Base-by-base conservation (phyloP, 352 stramenopile species). In the Pythium dissimile region DNA sequence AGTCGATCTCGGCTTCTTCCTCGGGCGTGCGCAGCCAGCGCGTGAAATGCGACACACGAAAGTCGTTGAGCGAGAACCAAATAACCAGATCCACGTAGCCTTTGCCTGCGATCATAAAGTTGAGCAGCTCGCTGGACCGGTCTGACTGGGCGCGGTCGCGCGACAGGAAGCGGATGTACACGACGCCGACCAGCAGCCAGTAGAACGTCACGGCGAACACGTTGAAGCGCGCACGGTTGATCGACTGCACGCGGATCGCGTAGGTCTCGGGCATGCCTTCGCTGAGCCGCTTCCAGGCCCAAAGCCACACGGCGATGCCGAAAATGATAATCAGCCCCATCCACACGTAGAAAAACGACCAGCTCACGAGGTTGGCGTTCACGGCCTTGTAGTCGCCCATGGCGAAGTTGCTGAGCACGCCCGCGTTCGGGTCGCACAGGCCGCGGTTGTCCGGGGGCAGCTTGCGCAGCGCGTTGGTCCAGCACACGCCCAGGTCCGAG, bases 211-310 rank as follows among this genome's bases (percentile, higher is more conserved):
- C 81, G n/a, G 84, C 84, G 37, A 93, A 79, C 42, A 94, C 84
- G 67, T 92, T 91, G 62, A 95, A 93, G n/a, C 85, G 74, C 24
- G 85, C 85, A 31, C 85, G 79, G 63, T 93, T 89, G 69, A 95
- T 95, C 37, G 77, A 90, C 68, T 95, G 83, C 16, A 92, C 82
- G 28, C 84, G 73, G 56, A 94, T 83, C 0, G 78, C 86, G 41
- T 93, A 93, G 1, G 86, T 94, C 72, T 95, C 83, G 11, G 82
- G 83, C 82, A 95, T 92, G 24, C 86, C 86, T 54, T 94, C 86
- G 52, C 80, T 89, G 38, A 94, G 65, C n/a, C 84, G 67, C 58
- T 90, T 92, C 80, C 81, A 93, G 12, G 82, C 81, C 82, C 82
- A 93, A 47, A 95, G 52, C 86, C 84, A 94, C 20, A 94, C 80